Evolutionary conservation across 345 rosid genomes (phyloP), one percentile per base, ranked within the genome.

Genomic region (Hibiscus tridactylites): DNA sequence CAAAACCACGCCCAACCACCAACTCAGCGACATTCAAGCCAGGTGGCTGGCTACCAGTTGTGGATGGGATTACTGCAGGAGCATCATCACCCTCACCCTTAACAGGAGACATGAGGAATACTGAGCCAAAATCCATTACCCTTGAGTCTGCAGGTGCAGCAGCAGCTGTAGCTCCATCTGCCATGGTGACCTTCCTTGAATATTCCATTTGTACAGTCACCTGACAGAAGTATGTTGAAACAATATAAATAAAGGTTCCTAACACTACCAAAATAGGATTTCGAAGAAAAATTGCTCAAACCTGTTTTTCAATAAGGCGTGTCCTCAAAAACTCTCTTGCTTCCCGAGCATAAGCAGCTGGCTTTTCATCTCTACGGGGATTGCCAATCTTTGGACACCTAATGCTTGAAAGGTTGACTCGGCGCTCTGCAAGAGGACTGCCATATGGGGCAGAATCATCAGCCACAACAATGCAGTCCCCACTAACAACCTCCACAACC

Each of bases 171-270:
- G 85, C 78, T 72, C 86, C 98, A 62, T 96, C 99, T 21, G 79
- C 84, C 84, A 79, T 73, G 65, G 75, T 54, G 24, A 93, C 81
- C 82, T 89, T 92, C 84, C 98, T 88, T 16, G 95, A 87, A 78
- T 96, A 96, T 79, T 96, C 99, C 99, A 91, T 96, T 81, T 85
- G 88, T 72, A 96, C 96, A 69, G 61, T 82, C 72, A 96, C 99
- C 99, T 96, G 83, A 47, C 72, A 54, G 21, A 52, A 65, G 44
- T 50, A n/a, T 6, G 64, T 33, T 35, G 17, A 17, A 3, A 52
- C 42, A 46, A 33, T 61, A 72, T 52, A 52, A 47, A 26, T 10
- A 58, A 49, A 71, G n/a, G 70, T 26, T 24, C 70, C 33, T 24
- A 65, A 65, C 35, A 13, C 19, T 0, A 65, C 35, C 35, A 65